phyloP scores from a whole-genome alignment of 306 rosid genomes.

The Glycine tomentella region DNA sequence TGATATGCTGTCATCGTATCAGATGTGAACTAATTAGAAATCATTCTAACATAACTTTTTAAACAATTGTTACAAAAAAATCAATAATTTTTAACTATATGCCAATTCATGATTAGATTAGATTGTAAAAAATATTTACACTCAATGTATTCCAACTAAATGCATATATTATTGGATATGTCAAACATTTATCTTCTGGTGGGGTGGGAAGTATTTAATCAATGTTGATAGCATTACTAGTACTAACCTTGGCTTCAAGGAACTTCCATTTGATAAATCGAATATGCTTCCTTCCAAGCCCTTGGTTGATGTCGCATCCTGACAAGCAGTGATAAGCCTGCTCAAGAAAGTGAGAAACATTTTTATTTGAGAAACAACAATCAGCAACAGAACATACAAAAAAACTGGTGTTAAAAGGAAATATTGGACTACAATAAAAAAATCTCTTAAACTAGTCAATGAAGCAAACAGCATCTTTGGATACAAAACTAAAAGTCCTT shows the following conservation, averaged over 20 bases:
- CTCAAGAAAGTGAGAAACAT: slow-evolving; percentile 42
- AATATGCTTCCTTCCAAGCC: slow-evolving; percentile 74
- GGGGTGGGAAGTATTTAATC: slow-evolving; percentile 3
- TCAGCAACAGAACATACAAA: background rate
- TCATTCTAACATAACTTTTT: background rate
- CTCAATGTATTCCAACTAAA: background rate
- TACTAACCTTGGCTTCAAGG: slow-evolving; percentile 83
- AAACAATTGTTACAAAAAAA: background rate
- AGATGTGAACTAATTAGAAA: too few relatives aligned
- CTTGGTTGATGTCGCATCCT: slow-evolving; percentile 60
- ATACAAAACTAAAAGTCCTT: too few relatives aligned
- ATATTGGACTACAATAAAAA: background rate
- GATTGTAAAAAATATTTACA: too few relatives aligned
- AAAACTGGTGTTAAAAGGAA: background rate
- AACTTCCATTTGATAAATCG: slow-evolving; percentile 92
- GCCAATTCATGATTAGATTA: background rate
- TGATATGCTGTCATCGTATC: background rate
- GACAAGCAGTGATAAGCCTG: slow-evolving; percentile 86
- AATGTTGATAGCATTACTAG: slow-evolving; percentile 38
- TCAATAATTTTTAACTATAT: background rate
- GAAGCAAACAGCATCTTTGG: background rate
- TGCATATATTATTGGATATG: slow-evolving; percentile 7
- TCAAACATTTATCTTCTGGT: background rate
- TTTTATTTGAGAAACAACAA: slow-evolving; percentile 9
- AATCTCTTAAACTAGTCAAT: slow-evolving; percentile 9